These are phyloP conservation scores for Incumbomyces lentus DNA, from an alignment of 2,329 filamentous ascomycete genomes.

Conservation along the genomic window DNA sequence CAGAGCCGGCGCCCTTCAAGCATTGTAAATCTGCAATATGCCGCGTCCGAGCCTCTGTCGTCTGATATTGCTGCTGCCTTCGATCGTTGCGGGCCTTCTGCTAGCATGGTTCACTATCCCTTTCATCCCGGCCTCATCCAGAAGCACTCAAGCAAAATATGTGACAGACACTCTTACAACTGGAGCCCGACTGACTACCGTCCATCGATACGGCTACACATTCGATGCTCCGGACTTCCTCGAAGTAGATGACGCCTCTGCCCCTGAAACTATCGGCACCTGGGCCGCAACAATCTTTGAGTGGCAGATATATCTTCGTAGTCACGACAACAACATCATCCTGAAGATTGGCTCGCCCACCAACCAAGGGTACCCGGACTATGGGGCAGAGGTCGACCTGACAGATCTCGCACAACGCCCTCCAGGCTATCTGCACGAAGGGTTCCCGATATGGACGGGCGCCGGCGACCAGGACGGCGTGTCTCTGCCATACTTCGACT, in stretches of 20 bases:
- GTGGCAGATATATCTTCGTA: not conserved
- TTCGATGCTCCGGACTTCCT: not conserved
- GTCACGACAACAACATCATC: not conserved
- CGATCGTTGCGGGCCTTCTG: not conserved
- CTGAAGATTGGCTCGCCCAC: not conserved
- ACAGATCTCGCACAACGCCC: not conserved
- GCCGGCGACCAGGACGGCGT: conserved; percentile 2
- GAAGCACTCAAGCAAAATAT: not conserved
- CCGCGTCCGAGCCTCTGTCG: not conserved
- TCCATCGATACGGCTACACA: not conserved
- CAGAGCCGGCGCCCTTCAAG: not conserved
- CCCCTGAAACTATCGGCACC: not conserved
- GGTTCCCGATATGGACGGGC: not conserved
- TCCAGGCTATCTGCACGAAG: not conserved
- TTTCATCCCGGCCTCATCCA: not conserved
- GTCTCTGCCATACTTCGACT: conserved; percentile 2
- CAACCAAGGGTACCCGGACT: not conserved
- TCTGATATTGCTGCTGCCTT: not conserved
- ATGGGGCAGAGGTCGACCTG: not conserved
- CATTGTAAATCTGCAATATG: no score
- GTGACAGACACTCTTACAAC: not conserved
- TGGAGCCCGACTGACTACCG: not conserved
- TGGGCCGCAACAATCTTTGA: not conserved
- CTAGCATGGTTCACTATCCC: conserved; percentile 1
- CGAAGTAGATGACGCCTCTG: not conserved